Percentiles rank a stretch among this genome's conserved stretches.
Evolutionary conservation across 805 yeast genomes (phyloP).

Genomic region (Zygosaccharomyces lentus): DNA sequence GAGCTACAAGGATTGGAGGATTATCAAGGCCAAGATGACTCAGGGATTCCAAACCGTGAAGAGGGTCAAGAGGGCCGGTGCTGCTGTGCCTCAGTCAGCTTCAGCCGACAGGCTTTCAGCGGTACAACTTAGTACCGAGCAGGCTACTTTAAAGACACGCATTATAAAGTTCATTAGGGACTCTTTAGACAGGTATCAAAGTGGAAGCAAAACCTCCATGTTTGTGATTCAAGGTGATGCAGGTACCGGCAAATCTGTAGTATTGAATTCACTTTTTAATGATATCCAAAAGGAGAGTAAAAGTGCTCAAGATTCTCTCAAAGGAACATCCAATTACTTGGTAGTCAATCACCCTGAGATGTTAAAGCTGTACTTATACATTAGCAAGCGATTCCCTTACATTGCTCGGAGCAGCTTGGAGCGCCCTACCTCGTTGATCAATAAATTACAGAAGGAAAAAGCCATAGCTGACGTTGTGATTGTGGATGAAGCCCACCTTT

Average conservation of each 20-base stretch:
- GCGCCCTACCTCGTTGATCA: slow-evolving; percentile 44
- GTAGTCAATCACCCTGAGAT: slow-evolving; percentile 48
- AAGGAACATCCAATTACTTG: slow-evolving; percentile 36
- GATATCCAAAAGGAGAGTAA: slow-evolving; percentile 34
- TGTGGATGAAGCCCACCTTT: slow-evolving; percentile 45
- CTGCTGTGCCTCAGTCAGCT: slow-evolving; percentile 9
- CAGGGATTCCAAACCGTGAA: slow-evolving; percentile 8
- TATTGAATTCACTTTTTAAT: slow-evolving; percentile 41
- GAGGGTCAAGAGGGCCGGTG: slow-evolving; percentile 8
- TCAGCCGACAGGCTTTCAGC: slow-evolving; percentile 39
- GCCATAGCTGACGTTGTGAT: slow-evolving; percentile 38
- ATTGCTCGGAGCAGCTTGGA: slow-evolving; percentile 39
- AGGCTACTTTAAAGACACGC: slow-evolving; percentile 28
- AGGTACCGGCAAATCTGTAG: slow-evolving; percentile 46
- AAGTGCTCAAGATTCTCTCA: slow-evolving; percentile 19
- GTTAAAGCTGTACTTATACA: slow-evolving; percentile 42
- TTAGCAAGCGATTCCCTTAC: slow-evolving; percentile 37
- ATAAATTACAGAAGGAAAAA: slow-evolving; percentile 31
- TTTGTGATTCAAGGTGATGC: slow-evolving; percentile 47
- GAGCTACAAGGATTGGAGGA: neutral
- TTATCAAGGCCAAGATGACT: slow-evolving; percentile 9
- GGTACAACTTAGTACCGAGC: slow-evolving; percentile 39
- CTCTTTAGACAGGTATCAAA: slow-evolving; percentile 18
- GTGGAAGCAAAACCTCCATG: slow-evolving; percentile 28
- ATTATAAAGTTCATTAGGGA: slow-evolving; percentile 33